Evolutionary conservation across 2,329 filamentous ascomycete genomes (phyloP), one percentile per base, ranked within the genome.

Genomic region (Madurella fahalii): DNA sequence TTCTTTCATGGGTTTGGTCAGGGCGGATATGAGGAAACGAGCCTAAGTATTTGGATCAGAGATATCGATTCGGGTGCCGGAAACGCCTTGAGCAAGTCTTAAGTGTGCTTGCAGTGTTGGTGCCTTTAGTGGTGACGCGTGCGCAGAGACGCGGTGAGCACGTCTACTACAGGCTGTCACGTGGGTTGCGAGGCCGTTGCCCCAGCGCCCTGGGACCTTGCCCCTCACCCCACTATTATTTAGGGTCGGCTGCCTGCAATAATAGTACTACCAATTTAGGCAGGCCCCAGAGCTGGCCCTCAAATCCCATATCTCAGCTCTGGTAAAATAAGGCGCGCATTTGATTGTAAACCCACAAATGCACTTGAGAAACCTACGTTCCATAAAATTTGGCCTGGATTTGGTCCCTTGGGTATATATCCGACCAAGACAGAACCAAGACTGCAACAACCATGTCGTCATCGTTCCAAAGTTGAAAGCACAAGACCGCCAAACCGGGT

Each of bases 161-260:
- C 56, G 54, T 55, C 44, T 5, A 8, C 42, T 25, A 60, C 61
- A 63, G 57, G 61, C 41, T 54, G 37, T 63, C 61, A 63, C 61
- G 61, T 61, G 61, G 12, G 30, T 13, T 17, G 37, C 13, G 11
- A 25, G 25, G 25, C 25, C 25, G 25, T 52, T 60, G 52, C 55
- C 55, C 47, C 32, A 47, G 39, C 47, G 30, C 15, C 43, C 9
- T 5, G 25, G 7, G 7, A 25, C 25, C 34, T 37, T 37, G 34
- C 34, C 34, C 13, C 34, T 37, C 34, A 12, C 13, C 34, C 34
- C 34, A 25, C 25, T 25, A 25, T 25, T 25, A 25, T 25, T 25
- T 25, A 7, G 25, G 25, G 25, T 25, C 25, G 25, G 25, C 25
- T 25, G 25, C 25, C 25, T 25, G 25, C 4, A 7, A 25, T 25